Conservation (phyloP, 2,329 filamentous ascomycete species). For the Neophaeococcomyces mojaviensis region DNA sequence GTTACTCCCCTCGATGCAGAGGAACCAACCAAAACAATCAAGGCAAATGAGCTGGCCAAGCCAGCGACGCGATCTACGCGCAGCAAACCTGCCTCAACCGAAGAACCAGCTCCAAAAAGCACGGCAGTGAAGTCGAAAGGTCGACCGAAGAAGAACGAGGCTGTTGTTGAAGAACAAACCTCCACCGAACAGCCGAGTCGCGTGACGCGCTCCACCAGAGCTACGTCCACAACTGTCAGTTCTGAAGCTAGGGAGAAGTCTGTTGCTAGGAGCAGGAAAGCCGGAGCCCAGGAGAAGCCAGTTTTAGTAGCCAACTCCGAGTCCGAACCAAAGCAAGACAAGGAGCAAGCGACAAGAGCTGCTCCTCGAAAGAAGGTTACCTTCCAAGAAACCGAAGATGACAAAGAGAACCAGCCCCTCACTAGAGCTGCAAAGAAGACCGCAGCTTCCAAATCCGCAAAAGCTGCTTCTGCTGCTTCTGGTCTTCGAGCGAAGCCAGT, state of each 20-base stretch:
- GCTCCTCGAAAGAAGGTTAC: constrained; percentile 41
- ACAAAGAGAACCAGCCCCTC: constrained; percentile 32
- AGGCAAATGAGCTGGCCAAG: constrained; percentile 7
- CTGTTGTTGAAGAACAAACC: constrained; percentile 6
- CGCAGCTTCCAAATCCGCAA: constrained; percentile 20
- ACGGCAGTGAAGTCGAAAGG: constrained; percentile 22
- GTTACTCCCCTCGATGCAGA: constrained; percentile 18
- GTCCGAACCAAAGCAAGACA: not conserved
- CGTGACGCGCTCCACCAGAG: not conserved
- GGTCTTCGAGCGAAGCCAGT: constrained; percentile 40
- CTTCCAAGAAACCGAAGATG: constrained; percentile 36
- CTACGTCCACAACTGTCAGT: constrained; percentile 5
- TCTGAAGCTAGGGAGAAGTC: constrained; percentile 7
- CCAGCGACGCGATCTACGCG: constrained; percentile 11
- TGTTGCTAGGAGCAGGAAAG: not conserved
- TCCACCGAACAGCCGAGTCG: constrained; percentile 3
- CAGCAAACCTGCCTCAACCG: constrained; percentile 9
- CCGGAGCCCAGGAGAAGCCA: not conserved
- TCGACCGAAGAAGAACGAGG: constrained; percentile 22
- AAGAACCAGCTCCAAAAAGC: constrained; percentile 8
- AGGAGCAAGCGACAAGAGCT: constrained; percentile 16
- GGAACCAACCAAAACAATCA: not conserved
- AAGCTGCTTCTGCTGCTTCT: constrained; percentile 24
- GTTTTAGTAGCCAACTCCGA: constrained; percentile 22
- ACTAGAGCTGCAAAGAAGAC: constrained; percentile 24